phyloP scores from a whole-genome alignment of 1,284 basidiomycete genomes.

The Meripilus lineatus region DNA sequence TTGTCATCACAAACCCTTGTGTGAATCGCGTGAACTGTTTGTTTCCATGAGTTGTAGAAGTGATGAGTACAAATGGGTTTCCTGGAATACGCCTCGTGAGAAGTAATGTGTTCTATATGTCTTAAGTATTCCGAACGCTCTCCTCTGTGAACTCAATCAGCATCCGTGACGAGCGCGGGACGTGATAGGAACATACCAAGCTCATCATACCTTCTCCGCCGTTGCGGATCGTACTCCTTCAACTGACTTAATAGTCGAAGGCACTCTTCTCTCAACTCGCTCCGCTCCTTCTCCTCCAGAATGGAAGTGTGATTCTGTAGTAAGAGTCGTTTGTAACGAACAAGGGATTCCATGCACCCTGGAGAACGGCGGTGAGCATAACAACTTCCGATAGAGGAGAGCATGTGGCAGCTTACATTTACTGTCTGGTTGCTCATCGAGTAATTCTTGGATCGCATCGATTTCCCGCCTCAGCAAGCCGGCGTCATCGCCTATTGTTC shows the following conservation, averaged over 20 bases:
- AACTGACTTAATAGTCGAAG: conserved; percentile 47
- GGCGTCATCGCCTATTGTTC: conserved; percentile 41
- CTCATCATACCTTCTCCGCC: conserved; percentile 58
- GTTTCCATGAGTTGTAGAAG: no score
- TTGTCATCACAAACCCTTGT: no score
- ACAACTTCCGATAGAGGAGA: background rate
- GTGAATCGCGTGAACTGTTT: no score
- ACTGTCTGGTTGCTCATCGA: conserved; percentile 87
- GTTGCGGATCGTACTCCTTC: conserved; percentile 51
- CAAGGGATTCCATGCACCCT: conserved; percentile 95
- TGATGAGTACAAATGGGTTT: no score
- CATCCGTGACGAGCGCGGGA: no score
- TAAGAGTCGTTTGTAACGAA: conserved; percentile 70
- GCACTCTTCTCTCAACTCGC: conserved; percentile 43
- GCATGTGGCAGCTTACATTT: conserved; percentile 84
- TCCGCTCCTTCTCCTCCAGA: conserved; percentile 26
- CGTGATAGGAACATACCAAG: conserved; percentile 40
- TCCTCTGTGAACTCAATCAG: no score
- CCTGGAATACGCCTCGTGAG: no score
- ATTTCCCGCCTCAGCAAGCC: conserved; percentile 76
- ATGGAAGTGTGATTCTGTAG: conserved; percentile 35
- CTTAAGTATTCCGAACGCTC: no score
- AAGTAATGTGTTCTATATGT: no score
- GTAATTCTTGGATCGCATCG: conserved; percentile 75
- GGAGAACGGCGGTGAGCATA: conserved; percentile 1